Base-by-base conservation (phyloP, 768 basidiomycete genomes). In the Boletus sp. region DNA sequence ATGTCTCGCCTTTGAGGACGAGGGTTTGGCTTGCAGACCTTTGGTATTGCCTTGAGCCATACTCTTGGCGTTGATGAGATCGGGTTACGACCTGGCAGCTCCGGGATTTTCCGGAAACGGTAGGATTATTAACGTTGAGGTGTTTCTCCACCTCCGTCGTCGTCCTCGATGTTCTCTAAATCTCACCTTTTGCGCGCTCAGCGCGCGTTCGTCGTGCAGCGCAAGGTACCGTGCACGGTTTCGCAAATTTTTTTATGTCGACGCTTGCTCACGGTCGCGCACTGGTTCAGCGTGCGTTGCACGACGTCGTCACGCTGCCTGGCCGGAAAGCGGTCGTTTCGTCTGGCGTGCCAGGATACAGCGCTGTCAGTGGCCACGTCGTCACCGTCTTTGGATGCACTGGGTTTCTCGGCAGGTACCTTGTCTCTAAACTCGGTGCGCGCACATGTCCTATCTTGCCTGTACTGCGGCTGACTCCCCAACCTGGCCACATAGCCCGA, bases 381-480 rank as follows among this genome's bases (percentile, higher is more conserved):
- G 96, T 88, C 39, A 99, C 97, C 15, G 95, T 98, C 47, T 98
- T 99, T 78, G 97, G 97, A 23, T 90, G 87, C 69, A 97, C 95
- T 4, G 92, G 95, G 6, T 98, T 98, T 71, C 76, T 99, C 54
- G 97, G 96, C 42, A 79, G 94, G 67, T 98, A 98, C 72, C 77
- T 98, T 41, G 91, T 98, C 38, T 83, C 88, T 32, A 98, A 98
- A 77, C 83, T 99, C 13, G 94, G 93, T 93, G 65, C 61, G 66
- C 41, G 27, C 54, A 13, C 30, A 25, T 47, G 29, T 69, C 37
- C 41, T n/a, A 33, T 47, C 32, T 32, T 7, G 9, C 8, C 19
- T 17, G 9, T 38, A 30, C 33, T 25, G 30, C 15, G 44, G 41
- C 51, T 54, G 29, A 53, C 52, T 15, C 15, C 8, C 46, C 40